Percentiles rank a stretch among this genome's conserved stretches.
Conservation (phyloP, 164 flowering plant species). For the Vitis vinifera region ASM3070453v1 NC_081822.1:30245001-30245500, state of each 20-base stretch:
- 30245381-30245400: not conserved
- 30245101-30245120: conserved; percentile 1
- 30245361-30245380: too few relatives aligned
- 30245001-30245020: conserved; percentile 91
- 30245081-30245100: conserved; percentile 94
- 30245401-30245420: not conserved
- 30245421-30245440: not conserved
- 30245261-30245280: too few relatives aligned
- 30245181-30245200: not conserved
- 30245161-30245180: not conserved
- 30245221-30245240: too few relatives aligned
- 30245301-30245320: too few relatives aligned
- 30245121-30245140: conserved; percentile 1
- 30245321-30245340: too few relatives aligned
- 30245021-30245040: conserved; percentile 95
- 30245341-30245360: too few relatives aligned
- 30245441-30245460: too few relatives aligned
- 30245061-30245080: conserved; percentile 94
- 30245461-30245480: too few relatives aligned
- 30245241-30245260: too few relatives aligned
- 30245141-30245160: not conserved
- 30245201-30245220: not conserved
- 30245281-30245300: too few relatives aligned
- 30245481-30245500: conserved; percentile 88
- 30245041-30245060: conserved; percentile 78